Evolutionary conservation across 2,329 filamentous ascomycete species (phyloP), one percentile per base, ranked within the genome.

Genomic region (Huntiella moniliformis): DNA sequence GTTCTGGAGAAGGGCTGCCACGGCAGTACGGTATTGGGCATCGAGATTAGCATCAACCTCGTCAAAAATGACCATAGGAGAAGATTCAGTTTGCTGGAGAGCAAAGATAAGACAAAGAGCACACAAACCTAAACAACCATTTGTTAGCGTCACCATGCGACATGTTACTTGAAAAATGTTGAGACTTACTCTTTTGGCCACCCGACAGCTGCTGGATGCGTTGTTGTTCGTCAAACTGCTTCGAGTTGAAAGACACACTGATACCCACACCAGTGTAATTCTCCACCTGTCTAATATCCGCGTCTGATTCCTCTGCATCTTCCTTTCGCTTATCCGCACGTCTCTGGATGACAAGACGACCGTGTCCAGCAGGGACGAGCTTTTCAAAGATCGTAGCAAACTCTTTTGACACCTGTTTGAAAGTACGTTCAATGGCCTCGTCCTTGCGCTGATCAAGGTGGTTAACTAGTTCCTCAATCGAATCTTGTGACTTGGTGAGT

Each of bases 11-110:
- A 96, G 83, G 47, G 83, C 74, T 2, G 91, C 91, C 8, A 98
- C 91, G 1, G 91, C 88, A 1, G 91, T 95, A 51, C 91, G 82
- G 66, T 98, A 98, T 63, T 98, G 91, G 1, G 91, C 87, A 60
- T 98, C 91, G 17, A 98, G 73, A 59, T 98, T 98, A 61, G 91
- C 91, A 58, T 98, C 91, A 52, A 98, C 94, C 63, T 98, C 91
- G 61, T 98, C 91, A 55, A 98, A 98, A 56, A 98, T 87, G 60
- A 98, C 95, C 70, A 98, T 96, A 1, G 91, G 91, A 38, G 88
- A 92, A 7, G 88, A 91, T 60, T 98, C 91, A 50, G 88, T 94
- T 54, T 87, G 84, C 63, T 98, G 91, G 54, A 98, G 92, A n/a
- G 91, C 91, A 59, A 98, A 98, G 54, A 98, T 92, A 44, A 98